Conservation (phyloP, 768 basidiomycete genomes). For the Cantharellus anzutake region DNA sequence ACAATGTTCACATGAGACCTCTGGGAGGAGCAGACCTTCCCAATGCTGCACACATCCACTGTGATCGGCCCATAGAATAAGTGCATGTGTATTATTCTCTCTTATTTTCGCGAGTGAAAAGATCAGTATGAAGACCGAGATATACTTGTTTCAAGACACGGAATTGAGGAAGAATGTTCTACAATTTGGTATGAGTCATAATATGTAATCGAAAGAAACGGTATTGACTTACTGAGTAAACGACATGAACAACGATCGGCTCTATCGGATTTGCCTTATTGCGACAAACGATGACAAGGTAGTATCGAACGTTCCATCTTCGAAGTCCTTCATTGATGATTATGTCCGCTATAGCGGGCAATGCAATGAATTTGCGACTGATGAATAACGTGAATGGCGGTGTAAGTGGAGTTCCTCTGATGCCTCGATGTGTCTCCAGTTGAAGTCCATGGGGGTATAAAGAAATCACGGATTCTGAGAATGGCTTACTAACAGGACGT, state of each 20-base stretch:
- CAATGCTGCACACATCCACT: too few species aligned
- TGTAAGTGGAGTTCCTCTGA: constrained; percentile 21
- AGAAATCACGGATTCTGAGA: constrained; percentile 47
- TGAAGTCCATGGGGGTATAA: constrained; percentile 54
- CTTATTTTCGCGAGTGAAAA: not conserved
- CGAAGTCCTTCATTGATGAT: constrained; percentile 56
- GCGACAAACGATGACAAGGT: constrained; percentile 28
- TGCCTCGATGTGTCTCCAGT: constrained; percentile 47
- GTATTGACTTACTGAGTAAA: constrained; percentile 34
- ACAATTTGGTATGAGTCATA: not conserved
- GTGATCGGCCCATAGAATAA: too few species aligned
- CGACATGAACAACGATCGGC: constrained; percentile 27
- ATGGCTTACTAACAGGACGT: too few species aligned
- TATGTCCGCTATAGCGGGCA: constrained; percentile 33
- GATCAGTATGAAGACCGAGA: constrained; percentile 22
- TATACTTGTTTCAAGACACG: constrained; percentile 41
- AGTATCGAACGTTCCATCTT: constrained; percentile 56
- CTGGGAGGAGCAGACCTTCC: too few species aligned
- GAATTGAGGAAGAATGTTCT: constrained; percentile 51
- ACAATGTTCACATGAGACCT: too few species aligned
- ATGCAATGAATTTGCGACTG: constrained; percentile 40
- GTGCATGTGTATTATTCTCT: too few species aligned
- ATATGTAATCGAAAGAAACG: not conserved
- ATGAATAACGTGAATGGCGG: constrained; percentile 11
- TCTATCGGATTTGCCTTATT: constrained; percentile 1